Conservation (phyloP, 441 rosid genomes). For the Adansonia rubrostipa region DNA sequence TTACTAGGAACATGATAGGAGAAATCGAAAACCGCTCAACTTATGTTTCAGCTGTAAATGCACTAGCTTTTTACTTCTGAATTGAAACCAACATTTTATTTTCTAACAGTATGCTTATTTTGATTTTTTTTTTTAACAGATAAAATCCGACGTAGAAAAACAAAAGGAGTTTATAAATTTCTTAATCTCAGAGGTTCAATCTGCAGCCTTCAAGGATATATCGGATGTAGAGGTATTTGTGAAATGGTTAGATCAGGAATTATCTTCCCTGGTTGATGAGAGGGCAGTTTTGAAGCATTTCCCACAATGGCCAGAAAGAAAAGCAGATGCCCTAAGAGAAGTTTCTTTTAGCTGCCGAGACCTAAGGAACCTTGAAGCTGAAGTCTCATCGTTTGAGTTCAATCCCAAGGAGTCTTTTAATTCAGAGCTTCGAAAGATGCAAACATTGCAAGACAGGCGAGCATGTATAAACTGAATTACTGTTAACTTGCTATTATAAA, state of each 20-base stretch:
- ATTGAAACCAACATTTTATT: neutral
- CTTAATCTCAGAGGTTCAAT: conserved; percentile 62
- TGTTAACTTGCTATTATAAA: neutral
- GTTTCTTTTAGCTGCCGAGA: conserved; percentile 66
- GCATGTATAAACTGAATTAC: conserved; percentile 54
- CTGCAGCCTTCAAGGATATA: conserved; percentile 53
- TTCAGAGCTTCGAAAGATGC: conserved; percentile 53
- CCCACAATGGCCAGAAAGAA: conserved; percentile 75
- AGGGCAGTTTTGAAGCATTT: conserved; percentile 79
- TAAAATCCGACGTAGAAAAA: conserved; percentile 64
- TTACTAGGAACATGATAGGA: conserved; percentile 79
- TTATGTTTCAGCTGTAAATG: conserved; percentile 85
- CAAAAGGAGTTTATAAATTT: conserved; percentile 59
- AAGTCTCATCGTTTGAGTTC: conserved; percentile 54
- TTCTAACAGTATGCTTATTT: conserved; percentile 15
- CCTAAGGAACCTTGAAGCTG: conserved; percentile 54
- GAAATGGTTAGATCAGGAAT: conserved; percentile 67
- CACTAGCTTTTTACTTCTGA: neutral
- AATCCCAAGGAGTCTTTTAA: conserved; percentile 50
- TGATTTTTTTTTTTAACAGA: conserved; percentile 37
- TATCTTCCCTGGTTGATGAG: conserved; percentile 71
- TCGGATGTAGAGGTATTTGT: conserved; percentile 65
- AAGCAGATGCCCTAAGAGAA: conserved; percentile 70
- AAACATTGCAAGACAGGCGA: conserved; percentile 83
- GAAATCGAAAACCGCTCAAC: conserved; percentile 93